Evolutionary conservation across 202 grass and related monocot genomes (phyloP).

Genomic region (Zizania palustris): DNA sequence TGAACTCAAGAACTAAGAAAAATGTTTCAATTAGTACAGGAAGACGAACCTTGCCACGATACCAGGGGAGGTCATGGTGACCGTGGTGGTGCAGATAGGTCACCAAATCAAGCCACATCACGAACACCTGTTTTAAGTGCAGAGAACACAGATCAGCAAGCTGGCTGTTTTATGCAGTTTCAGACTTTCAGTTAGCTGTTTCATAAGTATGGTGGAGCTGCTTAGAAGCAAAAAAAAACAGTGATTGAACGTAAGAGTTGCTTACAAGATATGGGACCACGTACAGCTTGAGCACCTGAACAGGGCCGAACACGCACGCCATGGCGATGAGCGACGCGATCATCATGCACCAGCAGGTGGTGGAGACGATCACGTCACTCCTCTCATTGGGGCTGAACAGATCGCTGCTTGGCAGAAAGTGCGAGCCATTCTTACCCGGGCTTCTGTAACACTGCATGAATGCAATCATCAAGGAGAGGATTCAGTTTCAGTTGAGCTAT

Average conservation of each 20-base stretch:
- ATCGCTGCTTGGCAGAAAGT: no score
- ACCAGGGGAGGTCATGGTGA: no score
- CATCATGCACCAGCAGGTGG: slow-evolving; percentile 70
- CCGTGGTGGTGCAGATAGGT: no score
- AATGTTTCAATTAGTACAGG: no score
- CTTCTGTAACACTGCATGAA: slow-evolving; percentile 45
- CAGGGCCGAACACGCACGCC: slow-evolving; percentile 43
- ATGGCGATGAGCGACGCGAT: slow-evolving; percentile 52
- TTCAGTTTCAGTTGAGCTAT: background rate
- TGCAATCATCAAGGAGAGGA: background rate
- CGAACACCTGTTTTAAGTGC: slow-evolving; percentile 60
- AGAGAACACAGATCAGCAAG: no score
- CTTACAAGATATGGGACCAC: slow-evolving; percentile 56
- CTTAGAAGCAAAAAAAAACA: no score
- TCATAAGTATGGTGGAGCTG: no score
- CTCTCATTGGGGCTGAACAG: slow-evolving; percentile 62
- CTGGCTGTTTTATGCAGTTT: background rate
- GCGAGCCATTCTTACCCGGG: no score
- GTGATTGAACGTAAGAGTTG: background rate
- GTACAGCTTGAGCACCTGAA: slow-evolving; percentile 58
- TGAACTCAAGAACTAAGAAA: no score
- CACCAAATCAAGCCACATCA: slow-evolving; percentile 59
- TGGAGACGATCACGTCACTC: slow-evolving; percentile 59
- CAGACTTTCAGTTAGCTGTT: background rate
- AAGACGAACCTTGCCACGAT: background rate